These are phyloP conservation scores for Aspergillus asperescens DNA, from an alignment of 495 filamentous ascomycete genomes.

Conservation along the genomic window DNA sequence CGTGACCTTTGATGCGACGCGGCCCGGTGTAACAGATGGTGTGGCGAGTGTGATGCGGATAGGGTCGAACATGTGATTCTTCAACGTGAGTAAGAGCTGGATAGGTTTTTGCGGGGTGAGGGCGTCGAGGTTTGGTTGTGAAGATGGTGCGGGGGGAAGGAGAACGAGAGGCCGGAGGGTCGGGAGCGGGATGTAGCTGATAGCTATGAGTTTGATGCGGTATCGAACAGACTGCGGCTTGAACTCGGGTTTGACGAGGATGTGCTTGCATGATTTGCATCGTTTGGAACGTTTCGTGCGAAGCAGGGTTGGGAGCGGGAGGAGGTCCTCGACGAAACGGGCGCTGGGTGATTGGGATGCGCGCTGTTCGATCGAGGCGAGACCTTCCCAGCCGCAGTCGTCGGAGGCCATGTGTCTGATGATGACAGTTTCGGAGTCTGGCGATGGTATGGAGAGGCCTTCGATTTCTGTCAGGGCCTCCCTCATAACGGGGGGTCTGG, in stretches of 20 bases:
- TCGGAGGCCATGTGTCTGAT: constrained; percentile 43
- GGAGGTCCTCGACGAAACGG: constrained; percentile 60
- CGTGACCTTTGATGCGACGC: constrained; percentile 72
- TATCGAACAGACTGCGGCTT: constrained; percentile 82
- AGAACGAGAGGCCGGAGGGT: constrained; percentile 55
- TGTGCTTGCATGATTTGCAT: constrained; percentile 87
- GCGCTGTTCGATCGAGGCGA: constrained; percentile 50
- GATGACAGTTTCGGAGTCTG: constrained; percentile 43
- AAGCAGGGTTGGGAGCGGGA: constrained; percentile 73
- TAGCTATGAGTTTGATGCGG: constrained; percentile 81
- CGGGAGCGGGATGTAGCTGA: constrained; percentile 82
- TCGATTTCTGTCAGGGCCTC: constrained; percentile 66
- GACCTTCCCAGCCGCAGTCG: constrained; percentile 49
- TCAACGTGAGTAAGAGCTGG: constrained; percentile 82
- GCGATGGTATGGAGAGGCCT: constrained; percentile 54
- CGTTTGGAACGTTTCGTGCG: constrained; percentile 91
- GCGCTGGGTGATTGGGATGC: constrained; percentile 42
- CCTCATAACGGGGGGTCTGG: constrained; percentile 65
- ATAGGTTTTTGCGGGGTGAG: constrained; percentile 63
- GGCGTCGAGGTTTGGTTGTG: constrained; percentile 36
- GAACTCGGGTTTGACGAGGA: constrained; percentile 88
- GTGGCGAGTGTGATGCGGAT: constrained; percentile 85
- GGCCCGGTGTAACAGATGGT: constrained; percentile 71
- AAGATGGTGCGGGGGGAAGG: constrained; percentile 20
- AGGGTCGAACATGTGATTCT: constrained; percentile 89